Evolutionary conservation across 2,329 filamentous ascomycete genomes (phyloP).

Genomic region (Fusarium penzigii): DNA sequence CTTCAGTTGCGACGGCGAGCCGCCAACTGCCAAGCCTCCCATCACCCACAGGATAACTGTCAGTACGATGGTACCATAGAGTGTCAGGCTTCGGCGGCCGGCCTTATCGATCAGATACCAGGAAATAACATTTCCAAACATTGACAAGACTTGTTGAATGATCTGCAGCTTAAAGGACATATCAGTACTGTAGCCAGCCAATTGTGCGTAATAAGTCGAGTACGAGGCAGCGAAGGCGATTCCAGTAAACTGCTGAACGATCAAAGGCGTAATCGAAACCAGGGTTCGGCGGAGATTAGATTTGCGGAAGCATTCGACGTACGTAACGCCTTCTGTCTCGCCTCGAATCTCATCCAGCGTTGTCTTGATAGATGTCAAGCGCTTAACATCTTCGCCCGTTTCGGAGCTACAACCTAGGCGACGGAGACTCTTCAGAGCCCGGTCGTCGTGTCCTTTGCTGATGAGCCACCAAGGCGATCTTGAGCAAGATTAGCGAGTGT

Average conservation of each 20-base stretch:
- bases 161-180: conserved; percentile 42
- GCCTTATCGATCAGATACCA: conserved; percentile 40
- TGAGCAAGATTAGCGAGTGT: not conserved
- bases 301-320: conserved; percentile 42
- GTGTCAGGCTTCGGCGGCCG: conserved; percentile 38
- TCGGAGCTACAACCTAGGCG: conserved; percentile 32
- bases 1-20: conserved; percentile 18
- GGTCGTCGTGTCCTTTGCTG: conserved; percentile 33
- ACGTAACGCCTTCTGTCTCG: conserved; percentile 40
- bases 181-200: conserved; percentile 40
- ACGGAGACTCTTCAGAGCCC: conserved; percentile 37
- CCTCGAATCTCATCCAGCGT: conserved; percentile 36
- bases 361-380: conserved; percentile 30
- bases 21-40: conserved; percentile 36
- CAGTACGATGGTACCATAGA: conserved; percentile 35
- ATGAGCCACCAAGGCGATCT: conserved; percentile 42
- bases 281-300: conserved; percentile 42
- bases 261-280: conserved; percentile 38
- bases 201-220: conserved; percentile 44
- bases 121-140: conserved; percentile 42
- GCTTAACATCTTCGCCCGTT: conserved; percentile 24
- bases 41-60: conserved; percentile 40
- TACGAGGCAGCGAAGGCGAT: conserved; percentile 39
- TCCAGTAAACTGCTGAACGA: conserved; percentile 37
- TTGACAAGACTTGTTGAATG: conserved; percentile 39